Evolutionary conservation across 2,329 filamentous ascomycete genomes (phyloP).

Genomic region (Sodiomyces alkalinus): DNA sequence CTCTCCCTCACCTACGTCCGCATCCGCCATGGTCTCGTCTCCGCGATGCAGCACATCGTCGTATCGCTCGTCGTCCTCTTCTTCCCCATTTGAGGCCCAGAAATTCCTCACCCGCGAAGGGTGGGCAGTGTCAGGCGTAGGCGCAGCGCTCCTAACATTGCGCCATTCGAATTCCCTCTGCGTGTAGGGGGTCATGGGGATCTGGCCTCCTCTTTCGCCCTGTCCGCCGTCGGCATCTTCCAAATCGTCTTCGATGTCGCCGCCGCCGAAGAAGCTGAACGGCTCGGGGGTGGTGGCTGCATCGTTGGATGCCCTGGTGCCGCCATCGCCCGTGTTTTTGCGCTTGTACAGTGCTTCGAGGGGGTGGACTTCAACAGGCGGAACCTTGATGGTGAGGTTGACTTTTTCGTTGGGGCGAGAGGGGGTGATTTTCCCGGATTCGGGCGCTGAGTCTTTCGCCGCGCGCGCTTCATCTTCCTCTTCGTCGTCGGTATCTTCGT

Average conservation of each 20-base stretch:
- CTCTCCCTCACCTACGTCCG: slow-evolving; percentile 9
- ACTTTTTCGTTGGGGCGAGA: background rate
- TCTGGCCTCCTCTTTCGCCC: slow-evolving; percentile 15
- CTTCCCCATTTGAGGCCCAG: slow-evolving; percentile 32
- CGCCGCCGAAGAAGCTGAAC: slow-evolving; percentile 54
- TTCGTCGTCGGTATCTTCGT: slow-evolving; percentile 10
- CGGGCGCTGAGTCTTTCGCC: slow-evolving; percentile 6
- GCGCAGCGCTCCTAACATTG: slow-evolving; percentile 71
- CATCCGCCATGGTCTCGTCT: slow-evolving; percentile 16
- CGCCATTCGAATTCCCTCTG: slow-evolving; percentile 63
- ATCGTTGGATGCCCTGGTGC: background rate
- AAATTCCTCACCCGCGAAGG: slow-evolving; percentile 48
- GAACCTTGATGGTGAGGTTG: slow-evolving; percentile 41
- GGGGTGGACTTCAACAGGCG: slow-evolving; percentile 53
- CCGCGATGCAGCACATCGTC: too few relatives aligned
- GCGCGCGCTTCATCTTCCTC: slow-evolving; percentile 8
- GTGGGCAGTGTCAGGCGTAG: slow-evolving; percentile 85
- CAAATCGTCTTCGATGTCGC: slow-evolving; percentile 29
- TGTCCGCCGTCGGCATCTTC: slow-evolving; percentile 13
- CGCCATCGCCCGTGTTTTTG: slow-evolving; percentile 28
- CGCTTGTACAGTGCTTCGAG: slow-evolving; percentile 88
- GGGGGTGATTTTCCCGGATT: background rate
- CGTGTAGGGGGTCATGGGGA: slow-evolving; percentile 72
- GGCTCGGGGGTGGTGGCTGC: slow-evolving; percentile 7
- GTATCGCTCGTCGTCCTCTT: slow-evolving; percentile 27